phyloP scores from a whole-genome alignment of 2,329 filamentous ascomycete genomes.

The Juglanconis sp. region DNA sequence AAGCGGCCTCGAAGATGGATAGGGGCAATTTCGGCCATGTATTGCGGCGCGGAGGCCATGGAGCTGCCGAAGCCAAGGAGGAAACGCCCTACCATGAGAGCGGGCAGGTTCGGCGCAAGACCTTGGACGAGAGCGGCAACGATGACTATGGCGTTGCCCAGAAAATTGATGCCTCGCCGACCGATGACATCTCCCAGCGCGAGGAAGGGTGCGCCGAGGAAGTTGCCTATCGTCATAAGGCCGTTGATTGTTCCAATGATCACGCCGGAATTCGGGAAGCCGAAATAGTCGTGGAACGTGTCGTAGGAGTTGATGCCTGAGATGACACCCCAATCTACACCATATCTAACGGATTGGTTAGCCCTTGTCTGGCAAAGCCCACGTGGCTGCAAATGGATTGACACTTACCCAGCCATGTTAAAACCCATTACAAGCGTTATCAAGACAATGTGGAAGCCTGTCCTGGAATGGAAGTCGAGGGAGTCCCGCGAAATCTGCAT shows the following conservation, averaged over 20 bases:
- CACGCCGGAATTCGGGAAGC: slow-evolving; percentile 36
- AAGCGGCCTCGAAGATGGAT: slow-evolving; percentile 37
- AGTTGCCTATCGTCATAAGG: slow-evolving; percentile 44
- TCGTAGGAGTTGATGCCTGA: slow-evolving; percentile 41
- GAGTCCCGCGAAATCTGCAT: slow-evolving; percentile 38
- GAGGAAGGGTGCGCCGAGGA: slow-evolving; percentile 47
- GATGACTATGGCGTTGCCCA: slow-evolving; percentile 43
- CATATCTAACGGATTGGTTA: slow-evolving; percentile 27
- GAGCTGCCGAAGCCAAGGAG: slow-evolving; percentile 33
- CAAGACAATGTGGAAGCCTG: slow-evolving; percentile 37
- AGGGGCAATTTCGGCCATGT: slow-evolving; percentile 28
- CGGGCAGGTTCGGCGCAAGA: slow-evolving; percentile 35
- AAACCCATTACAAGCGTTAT: slow-evolving; percentile 45
- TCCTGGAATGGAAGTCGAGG: slow-evolving; percentile 36
- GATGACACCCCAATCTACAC: slow-evolving; percentile 49
- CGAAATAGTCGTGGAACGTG: slow-evolving; percentile 42
- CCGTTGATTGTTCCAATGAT: slow-evolving; percentile 43
- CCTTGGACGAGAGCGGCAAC: slow-evolving; percentile 46
- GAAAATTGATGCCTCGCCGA: slow-evolving; percentile 45
- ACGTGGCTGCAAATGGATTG: background rate
- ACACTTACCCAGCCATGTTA: slow-evolving; percentile 37
- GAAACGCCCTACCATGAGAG: slow-evolving; percentile 33
- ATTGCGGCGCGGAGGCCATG: slow-evolving; percentile 27
- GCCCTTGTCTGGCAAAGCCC: background rate
- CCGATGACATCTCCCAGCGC: slow-evolving; percentile 49